phyloP scores from a whole-genome alignment of 164 flowering plant species.

The Macadamia tetraphylla region DNA sequence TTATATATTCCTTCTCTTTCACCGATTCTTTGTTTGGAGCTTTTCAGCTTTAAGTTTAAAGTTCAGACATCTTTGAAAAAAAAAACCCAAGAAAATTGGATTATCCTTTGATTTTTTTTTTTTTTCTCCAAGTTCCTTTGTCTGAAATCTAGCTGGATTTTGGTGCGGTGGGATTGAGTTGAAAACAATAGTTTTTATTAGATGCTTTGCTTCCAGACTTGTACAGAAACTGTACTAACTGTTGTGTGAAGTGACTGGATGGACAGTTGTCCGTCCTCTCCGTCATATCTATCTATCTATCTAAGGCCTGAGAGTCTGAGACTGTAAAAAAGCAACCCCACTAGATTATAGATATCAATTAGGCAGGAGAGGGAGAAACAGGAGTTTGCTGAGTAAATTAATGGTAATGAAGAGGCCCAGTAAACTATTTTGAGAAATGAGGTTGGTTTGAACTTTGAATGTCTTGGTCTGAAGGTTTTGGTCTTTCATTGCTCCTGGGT shows the following conservation, averaged over 20 bases:
- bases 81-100: too few species aligned
- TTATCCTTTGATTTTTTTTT: too few species aligned
- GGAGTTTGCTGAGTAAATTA: slow-evolving; percentile 1
- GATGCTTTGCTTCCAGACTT: slow-evolving; percentile 19
- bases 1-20: too few species aligned
- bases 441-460: slow-evolving; percentile 2
- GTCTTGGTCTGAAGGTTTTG: slow-evolving; percentile 4
- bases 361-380: slow-evolving; percentile 4
- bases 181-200: slow-evolving; percentile 8
- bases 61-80: too few species aligned
- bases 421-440: not conserved
- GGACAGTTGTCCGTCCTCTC: slow-evolving; percentile 44
- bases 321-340: slow-evolving; percentile 28
- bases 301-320: slow-evolving; percentile 11
- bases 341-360: slow-evolving; percentile 7
- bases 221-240: slow-evolving; percentile 17
- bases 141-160: not conserved
- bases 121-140: too few species aligned
- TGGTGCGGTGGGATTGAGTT: not conserved
- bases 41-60: too few species aligned
- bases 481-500: slow-evolving; percentile 12
- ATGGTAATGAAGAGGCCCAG: not conserved
- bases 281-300: slow-evolving; percentile 41
- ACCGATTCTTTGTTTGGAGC: too few species aligned
- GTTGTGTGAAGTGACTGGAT: slow-evolving; percentile 55